A percentile compares a stretch with the other conserved stretches of the same genome.
These are phyloP conservation scores for Sporothrix pseudoabietina DNA, from an alignment of 2,329 filamentous ascomycete species.

Conservation along the genomic window DNA sequence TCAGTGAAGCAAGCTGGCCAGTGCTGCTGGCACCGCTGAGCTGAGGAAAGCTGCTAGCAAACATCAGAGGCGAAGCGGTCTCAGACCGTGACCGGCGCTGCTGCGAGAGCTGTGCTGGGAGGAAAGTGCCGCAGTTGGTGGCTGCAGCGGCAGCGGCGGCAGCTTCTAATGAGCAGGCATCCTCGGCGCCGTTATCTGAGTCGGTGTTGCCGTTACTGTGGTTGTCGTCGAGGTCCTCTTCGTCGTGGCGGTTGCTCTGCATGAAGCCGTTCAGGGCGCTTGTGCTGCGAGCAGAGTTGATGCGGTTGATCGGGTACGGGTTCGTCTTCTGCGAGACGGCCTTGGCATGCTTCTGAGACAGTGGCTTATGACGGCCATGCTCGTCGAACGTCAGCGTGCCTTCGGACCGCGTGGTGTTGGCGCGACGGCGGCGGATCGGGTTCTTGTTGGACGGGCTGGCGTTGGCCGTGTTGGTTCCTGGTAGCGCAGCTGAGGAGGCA, in stretches of 20 bases:
- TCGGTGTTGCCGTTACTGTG: constrained; percentile 29
- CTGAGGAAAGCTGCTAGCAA: constrained; percentile 42
- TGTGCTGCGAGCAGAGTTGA: constrained; percentile 59
- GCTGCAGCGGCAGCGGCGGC: constrained; percentile 43
- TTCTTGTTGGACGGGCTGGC: constrained; percentile 43
- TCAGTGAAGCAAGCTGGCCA: constrained; percentile 58
- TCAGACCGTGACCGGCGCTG: constrained; percentile 63
- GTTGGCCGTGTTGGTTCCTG: constrained; percentile 35
- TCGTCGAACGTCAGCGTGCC: constrained; percentile 62
- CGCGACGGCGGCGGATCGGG: constrained; percentile 42
- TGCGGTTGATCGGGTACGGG: constrained; percentile 62
- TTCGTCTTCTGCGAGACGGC: constrained; percentile 62
- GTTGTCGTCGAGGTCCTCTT: constrained; percentile 43
- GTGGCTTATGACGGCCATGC: constrained; percentile 64
- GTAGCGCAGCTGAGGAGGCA: background rate
- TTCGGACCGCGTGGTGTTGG: constrained; percentile 65
- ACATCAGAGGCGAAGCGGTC: constrained; percentile 61
- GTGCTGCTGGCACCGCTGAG: constrained; percentile 42
- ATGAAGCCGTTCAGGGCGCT: constrained; percentile 47
- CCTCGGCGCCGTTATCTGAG: constrained; percentile 33
- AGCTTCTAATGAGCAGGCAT: constrained; percentile 12
- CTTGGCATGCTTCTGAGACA: constrained; percentile 61
- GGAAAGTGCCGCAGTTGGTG: constrained; percentile 33
- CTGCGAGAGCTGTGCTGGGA: constrained; percentile 36
- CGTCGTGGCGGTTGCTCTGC: constrained; percentile 38